Percentiles rank a stretch among this genome's conserved stretches.
Conservation (phyloP, 495 filamentous ascomycete species). For the Aspergillus bridgeri region DNA sequence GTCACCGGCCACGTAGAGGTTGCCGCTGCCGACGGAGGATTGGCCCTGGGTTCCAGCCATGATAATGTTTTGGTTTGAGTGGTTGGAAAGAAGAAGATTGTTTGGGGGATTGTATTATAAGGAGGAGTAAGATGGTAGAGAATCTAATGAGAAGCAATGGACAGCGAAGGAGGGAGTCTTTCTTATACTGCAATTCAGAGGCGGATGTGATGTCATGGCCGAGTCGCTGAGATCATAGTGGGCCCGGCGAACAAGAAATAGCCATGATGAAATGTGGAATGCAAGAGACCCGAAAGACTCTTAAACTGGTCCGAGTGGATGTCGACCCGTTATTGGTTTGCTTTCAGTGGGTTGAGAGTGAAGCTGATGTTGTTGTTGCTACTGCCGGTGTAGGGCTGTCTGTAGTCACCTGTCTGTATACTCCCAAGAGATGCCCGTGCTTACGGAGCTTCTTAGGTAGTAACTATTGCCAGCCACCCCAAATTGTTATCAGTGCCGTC, state of each 20-base stretch:
- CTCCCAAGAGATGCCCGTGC: no score
- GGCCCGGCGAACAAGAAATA: constrained; percentile 8
- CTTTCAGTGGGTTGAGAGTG: background rate
- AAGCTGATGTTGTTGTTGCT: no score
- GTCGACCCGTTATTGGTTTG: background rate
- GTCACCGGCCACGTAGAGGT: constrained; percentile 64
- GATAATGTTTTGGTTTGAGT: background rate
- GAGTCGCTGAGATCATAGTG: constrained; percentile 40
- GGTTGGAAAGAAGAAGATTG: background rate
- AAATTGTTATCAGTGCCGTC: background rate
- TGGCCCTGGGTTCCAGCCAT: constrained; percentile 7
- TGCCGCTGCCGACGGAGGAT: constrained; percentile 44
- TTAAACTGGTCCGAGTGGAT: background rate
- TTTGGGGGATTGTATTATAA: background rate
- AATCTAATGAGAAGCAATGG: background rate
- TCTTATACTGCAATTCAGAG: background rate
- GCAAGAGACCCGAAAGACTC: background rate
- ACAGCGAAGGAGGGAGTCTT: background rate
- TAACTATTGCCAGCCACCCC: no score
- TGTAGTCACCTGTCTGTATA: no score
- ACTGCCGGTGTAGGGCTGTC: no score
- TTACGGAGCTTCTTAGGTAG: no score
- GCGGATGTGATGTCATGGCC: constrained; percentile 33
- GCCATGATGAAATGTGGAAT: background rate
- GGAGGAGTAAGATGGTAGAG: background rate